Base-by-base conservation (phyloP, 306 rosid genomes). In the Sicyos edulis region DNA sequence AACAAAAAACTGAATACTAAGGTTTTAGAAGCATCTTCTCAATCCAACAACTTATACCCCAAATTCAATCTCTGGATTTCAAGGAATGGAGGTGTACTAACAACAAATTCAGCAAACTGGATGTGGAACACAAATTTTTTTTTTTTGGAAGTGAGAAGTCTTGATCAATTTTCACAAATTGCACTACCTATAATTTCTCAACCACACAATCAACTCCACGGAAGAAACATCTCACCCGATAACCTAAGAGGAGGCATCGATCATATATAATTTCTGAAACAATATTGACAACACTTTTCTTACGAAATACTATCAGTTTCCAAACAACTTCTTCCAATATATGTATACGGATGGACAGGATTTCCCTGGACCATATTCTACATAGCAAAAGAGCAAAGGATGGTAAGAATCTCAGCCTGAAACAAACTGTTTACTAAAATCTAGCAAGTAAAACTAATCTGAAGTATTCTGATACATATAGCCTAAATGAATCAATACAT, bases 381-480 rank as follows among this genome's bases (percentile, higher is more conserved):
- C 79, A 70, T 22, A 74, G 63, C 81, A 80, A 58, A 67, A 81
- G 61, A 79, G 80, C 82, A 78, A 42, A 81, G 58, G 54, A 68
- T 21, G 42, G 70, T 40, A 57, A 64, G 64, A 71, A 26, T 79
- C 77, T 67, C 55, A 78, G 7, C 19, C 78, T 72, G 62, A 72
- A 71, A 56, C 52, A 66, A 68, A 83, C 86, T 79, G 77, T 47
- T 83, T 51, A 64, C 72, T 83, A 80, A 74, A 79, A 77, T 69
- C 79, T 78, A 76, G 79, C 74, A 82, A 82, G 74, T 75, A 77
- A 75, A 82, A 51, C 53, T 71, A 74, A 76, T 76, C 84, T 74
- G 80, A 83, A 81, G 75, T 67, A 68, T 66, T 72, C 70, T 44
- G 84, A 76, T 47, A 78, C 86, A 77, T 79, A 26, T 82, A 80